Evolutionary conservation across 768 basidiomycete genomes (phyloP), one percentile per base, ranked within the genome.

Genomic region (Tylopilus sp.): DNA sequence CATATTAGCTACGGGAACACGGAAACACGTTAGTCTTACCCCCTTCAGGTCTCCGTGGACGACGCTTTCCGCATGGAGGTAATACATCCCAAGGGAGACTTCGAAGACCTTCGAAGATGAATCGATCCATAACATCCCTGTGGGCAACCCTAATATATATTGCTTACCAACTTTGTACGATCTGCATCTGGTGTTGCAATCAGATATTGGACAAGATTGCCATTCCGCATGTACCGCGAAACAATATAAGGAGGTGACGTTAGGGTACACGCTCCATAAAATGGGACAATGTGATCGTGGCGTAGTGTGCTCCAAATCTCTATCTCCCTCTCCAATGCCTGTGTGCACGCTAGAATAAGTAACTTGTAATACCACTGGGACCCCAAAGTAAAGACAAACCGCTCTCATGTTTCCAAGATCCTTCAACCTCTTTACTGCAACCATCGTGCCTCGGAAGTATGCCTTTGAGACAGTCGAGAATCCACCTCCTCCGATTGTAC

Each of bases 31-130:
- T 24, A 11, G 4, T 48, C 64, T 26, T 45, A 68, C 67, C 6
- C 61, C 61, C 53, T 68, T 68, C 19, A 71, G 44, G 43, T 71
- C 67, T 7, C 67, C 70, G 38, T 69, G 71, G 12, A 68, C 45
- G 6, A 71, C 49, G 1, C 31, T 17, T 34, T 62, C 48, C 31
- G 37, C 50, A n/a, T 58, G 56, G 12, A 62, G 57, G 46, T 58
- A 58, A 24, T 24, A 51, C 54, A 58, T 54, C 21, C 56, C 56
- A 11, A 43, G 47, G 33, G 57, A 59, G 21, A 58, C 45, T 7
- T 62, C 50, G 22, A 50, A 45, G 9, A 58, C 19, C 60, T 58
- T 34, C 10, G 17, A 7, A 21, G 7, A 19, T 26, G 9, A 16
- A 42, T 22, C 3, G 17, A 28, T n/a, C n/a, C n/a, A n/a, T n/a